phyloP scores from a whole-genome alignment of 2,329 filamentous ascomycete genomes.

The Sphaerostilbella broomeana region DNA sequence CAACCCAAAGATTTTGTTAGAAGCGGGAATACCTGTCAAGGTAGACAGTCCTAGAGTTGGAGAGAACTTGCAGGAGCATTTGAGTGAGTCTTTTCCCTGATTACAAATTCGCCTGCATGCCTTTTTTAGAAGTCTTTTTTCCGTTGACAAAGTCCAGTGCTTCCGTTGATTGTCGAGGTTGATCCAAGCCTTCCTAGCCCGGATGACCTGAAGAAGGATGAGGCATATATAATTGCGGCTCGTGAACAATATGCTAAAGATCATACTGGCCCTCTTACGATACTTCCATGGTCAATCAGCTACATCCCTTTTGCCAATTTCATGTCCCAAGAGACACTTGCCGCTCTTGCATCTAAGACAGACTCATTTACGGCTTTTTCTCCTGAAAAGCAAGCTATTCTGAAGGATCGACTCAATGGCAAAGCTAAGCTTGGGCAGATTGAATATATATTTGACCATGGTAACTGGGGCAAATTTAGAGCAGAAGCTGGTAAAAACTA shows the following conservation, averaged over 20 bases:
- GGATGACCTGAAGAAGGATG: constrained; percentile 32
- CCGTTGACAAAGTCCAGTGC: constrained; percentile 26
- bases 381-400: constrained; percentile 23
- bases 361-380: constrained; percentile 17
- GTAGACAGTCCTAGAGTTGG: constrained; percentile 40
- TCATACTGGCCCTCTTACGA: constrained; percentile 30
- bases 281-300: constrained; percentile 34
- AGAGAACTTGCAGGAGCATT: constrained; percentile 43
- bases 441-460: constrained; percentile 43
- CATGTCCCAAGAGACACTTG: constrained; percentile 21
- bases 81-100: constrained; percentile 20
- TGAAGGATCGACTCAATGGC: constrained; percentile 27
- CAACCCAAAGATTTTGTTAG: constrained; percentile 28
- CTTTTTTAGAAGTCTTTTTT: constrained; percentile 8
- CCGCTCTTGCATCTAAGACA: constrained; percentile 17
- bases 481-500: constrained; percentile 35
- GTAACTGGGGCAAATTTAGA: constrained; percentile 39
- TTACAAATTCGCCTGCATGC: neutral
- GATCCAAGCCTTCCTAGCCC: constrained; percentile 33
- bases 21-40: constrained; percentile 32
- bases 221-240: constrained; percentile 24
- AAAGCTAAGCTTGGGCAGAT: constrained; percentile 35
- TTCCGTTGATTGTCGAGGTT: constrained; percentile 39
- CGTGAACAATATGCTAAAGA: constrained; percentile 26
- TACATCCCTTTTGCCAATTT: constrained; percentile 36